These are phyloP conservation scores for Kwoniella dendrophila DNA, from an alignment of 768 basidiomycete species.

Conservation along the genomic window DNA sequence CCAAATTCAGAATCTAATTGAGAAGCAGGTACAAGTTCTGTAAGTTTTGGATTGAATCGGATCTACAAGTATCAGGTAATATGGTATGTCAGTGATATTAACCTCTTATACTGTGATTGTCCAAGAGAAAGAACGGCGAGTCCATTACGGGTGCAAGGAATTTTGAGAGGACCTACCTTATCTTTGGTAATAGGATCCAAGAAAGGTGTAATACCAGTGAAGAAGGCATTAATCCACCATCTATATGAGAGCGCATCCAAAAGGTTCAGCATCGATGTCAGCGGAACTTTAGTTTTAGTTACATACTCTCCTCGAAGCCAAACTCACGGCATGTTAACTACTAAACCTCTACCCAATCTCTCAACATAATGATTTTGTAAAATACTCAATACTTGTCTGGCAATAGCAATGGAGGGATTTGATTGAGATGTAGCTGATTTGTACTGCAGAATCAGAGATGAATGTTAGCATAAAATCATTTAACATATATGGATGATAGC, in stretches of 20 bases:
- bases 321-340: slow-evolving; percentile 76
- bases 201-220: slow-evolving; percentile 73
- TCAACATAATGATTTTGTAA: slow-evolving; percentile 88
- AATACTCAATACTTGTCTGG: slow-evolving; percentile 75
- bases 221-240: slow-evolving; percentile 57
- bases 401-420: slow-evolving; percentile 79
- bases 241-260: slow-evolving; percentile 59
- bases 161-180: slow-evolving; percentile 68
- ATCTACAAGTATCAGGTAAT: slow-evolving; percentile 61
- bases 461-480: not conserved
- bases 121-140: not conserved
- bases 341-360: slow-evolving; percentile 77
- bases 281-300: too few species aligned
- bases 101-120: not conserved
- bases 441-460: slow-evolving; percentile 58
- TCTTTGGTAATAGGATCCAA: slow-evolving; percentile 84
- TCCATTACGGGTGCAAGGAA: too few species aligned
- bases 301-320: too few species aligned
- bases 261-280: not conserved
- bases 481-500: not conserved
- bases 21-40: slow-evolving; percentile 70
- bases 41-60: slow-evolving; percentile 82
- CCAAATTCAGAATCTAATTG: slow-evolving; percentile 85
- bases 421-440: slow-evolving; percentile 76
- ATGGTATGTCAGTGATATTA: not conserved